These are phyloP conservation scores for Trametes cinnabarina DNA, from an alignment of 768 basidiomycete genomes.

Conservation along the genomic window DNA sequence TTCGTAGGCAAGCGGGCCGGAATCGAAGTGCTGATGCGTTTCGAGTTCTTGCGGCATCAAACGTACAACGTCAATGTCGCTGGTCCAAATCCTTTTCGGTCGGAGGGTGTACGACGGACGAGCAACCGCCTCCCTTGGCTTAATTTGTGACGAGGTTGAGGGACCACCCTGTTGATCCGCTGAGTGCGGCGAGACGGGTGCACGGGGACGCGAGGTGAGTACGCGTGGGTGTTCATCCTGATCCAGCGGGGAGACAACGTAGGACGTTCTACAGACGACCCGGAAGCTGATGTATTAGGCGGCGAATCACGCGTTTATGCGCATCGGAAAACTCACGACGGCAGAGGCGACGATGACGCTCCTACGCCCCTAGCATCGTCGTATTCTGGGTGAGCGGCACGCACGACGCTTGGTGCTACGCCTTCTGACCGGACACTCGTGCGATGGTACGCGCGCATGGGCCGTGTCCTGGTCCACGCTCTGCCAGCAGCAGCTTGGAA, in stretches of 20 bases:
- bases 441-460: constrained; percentile 22
- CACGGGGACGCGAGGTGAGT: neutral
- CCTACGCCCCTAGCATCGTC: neutral
- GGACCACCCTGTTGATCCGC: neutral
- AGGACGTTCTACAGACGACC: neutral
- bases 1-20: constrained; percentile 12
- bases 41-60: neutral
- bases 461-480: constrained; percentile 38
- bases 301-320: neutral
- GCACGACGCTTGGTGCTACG: neutral
- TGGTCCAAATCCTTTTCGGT: neutral
- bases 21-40: neutral
- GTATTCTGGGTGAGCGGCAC: neutral
- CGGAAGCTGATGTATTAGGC: neutral
- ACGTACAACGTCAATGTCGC: constrained; percentile 3
- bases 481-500: constrained; percentile 50
- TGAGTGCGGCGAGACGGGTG: neutral
- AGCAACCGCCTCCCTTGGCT: neutral
- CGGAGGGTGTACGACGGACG: neutral
- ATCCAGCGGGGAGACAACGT: neutral
- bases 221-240: neutral
- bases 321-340: constrained; percentile 6
- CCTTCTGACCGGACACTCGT: constrained; percentile 12
- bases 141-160: neutral
- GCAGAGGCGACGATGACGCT: constrained; percentile 3